phyloP scores from a whole-genome alignment of 1,284 basidiomycete species.

The Vanrija sp. region DNA sequence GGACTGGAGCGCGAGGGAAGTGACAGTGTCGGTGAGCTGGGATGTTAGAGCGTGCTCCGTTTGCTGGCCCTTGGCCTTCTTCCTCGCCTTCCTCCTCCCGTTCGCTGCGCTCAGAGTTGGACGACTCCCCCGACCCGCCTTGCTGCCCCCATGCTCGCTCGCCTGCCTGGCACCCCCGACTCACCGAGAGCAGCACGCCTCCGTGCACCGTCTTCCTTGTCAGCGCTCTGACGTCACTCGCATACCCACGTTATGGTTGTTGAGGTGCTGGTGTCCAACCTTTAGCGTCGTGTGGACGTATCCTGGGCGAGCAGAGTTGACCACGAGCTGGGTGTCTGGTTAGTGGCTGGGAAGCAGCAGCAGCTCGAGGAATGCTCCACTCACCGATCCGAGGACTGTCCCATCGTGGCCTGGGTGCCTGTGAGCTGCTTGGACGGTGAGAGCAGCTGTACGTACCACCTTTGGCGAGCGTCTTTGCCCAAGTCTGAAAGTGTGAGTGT shows the following conservation, averaged over 20 bases:
- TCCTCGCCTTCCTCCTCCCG: no score
- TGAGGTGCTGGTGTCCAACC: slow-evolving; percentile 42
- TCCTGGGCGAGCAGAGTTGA: slow-evolving; percentile 33
- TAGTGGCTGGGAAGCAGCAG: no score
- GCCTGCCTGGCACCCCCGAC: slow-evolving; percentile 5
- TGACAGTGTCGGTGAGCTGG: slow-evolving; percentile 47
- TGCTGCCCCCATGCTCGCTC: not conserved
- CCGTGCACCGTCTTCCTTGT: slow-evolving; percentile 48
- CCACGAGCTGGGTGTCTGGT: slow-evolving; percentile 25
- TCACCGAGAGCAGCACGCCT: slow-evolving; percentile 44
- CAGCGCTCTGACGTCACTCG: not conserved
- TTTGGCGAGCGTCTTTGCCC: slow-evolving; percentile 36
- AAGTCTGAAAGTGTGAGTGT: slow-evolving; percentile 20
- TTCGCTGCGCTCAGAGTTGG: no score
- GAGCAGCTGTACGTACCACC: slow-evolving; percentile 22
- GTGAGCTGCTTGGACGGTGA: no score
- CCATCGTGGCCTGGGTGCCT: slow-evolving; percentile 24
- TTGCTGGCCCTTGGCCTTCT: no score
- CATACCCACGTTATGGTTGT: slow-evolving; percentile 44
- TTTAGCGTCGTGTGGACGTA: slow-evolving; percentile 35
- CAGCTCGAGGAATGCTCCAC: not conserved
- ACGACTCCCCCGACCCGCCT: no score
- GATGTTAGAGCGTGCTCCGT: not conserved
- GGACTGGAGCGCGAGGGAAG: slow-evolving; percentile 45
- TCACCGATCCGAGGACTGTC: slow-evolving; percentile 9